These are phyloP conservation scores for Boeremia exigua DNA, from an alignment of 2,329 filamentous ascomycete species.

Conservation along the genomic window DNA sequence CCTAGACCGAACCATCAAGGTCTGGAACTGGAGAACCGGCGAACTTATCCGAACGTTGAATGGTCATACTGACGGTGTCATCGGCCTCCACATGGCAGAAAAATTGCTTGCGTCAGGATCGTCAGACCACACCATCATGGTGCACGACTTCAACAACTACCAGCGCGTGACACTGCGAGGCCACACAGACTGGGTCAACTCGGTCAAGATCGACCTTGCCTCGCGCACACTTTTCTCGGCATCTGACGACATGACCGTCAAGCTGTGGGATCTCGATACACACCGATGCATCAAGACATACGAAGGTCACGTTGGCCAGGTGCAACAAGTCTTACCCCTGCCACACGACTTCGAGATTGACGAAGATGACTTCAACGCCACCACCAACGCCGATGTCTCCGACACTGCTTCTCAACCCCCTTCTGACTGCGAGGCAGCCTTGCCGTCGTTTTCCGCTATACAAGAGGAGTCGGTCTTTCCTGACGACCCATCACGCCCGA, in stretches of 20 bases:
- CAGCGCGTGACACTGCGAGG: slow-evolving; percentile 80
- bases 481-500: slow-evolving; percentile 66
- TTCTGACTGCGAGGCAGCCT: slow-evolving; percentile 28
- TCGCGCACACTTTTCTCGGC: slow-evolving; percentile 90
- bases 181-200: slow-evolving; percentile 94
- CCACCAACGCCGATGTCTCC: slow-evolving; percentile 60
- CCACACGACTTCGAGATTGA: slow-evolving; percentile 90
- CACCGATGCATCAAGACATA: slow-evolving; percentile 78
- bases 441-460: slow-evolving; percentile 14
- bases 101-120: slow-evolving; percentile 88
- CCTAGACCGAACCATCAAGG: slow-evolving; percentile 83
- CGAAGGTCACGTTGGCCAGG: slow-evolving; percentile 90
- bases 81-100: slow-evolving; percentile 85
- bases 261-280: slow-evolving; percentile 91
- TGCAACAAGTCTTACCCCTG: slow-evolving; percentile 87
- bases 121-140: slow-evolving; percentile 85
- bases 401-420: slow-evolving; percentile 44
- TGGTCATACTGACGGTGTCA: slow-evolving; percentile 81
- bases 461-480: slow-evolving; percentile 61
- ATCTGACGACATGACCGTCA: slow-evolving; percentile 90
- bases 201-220: slow-evolving; percentile 82
- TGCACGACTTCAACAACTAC: slow-evolving; percentile 90
- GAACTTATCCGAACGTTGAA: slow-evolving; percentile 81
- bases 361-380: slow-evolving; percentile 64
- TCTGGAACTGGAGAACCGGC: slow-evolving; percentile 97